phyloP scores from a whole-genome alignment of 2,329 filamentous ascomycete species.

The Rosellinia necatrix region DNA sequence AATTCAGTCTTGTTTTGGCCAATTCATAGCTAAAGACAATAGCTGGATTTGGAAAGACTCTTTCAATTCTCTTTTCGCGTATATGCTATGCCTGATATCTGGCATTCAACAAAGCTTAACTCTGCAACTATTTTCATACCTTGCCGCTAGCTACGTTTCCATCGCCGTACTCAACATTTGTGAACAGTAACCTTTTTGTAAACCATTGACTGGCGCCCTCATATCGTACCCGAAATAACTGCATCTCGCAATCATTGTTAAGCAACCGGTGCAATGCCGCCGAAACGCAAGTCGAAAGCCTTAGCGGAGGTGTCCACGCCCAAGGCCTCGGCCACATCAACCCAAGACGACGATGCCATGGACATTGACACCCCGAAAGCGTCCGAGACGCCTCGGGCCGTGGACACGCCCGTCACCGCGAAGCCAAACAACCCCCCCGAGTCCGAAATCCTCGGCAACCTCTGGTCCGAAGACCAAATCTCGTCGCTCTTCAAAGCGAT shows the following conservation, averaged over 20 bases:
- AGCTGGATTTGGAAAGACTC: too few species aligned
- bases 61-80: background rate
- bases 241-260: background rate
- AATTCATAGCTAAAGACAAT: background rate
- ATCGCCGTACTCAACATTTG: too few species aligned
- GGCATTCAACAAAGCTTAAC: background rate
- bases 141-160: too few species aligned
- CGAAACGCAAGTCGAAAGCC: slow-evolving; percentile 68
- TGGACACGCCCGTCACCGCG: slow-evolving; percentile 42
- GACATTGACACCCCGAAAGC: slow-evolving; percentile 61
- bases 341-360: slow-evolving; percentile 64
- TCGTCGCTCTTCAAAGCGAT: slow-evolving; percentile 91
- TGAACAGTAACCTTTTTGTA: too few species aligned
- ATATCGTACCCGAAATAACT: background rate
- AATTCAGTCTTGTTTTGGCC: background rate
- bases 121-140: background rate
- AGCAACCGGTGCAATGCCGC: slow-evolving; percentile 61
- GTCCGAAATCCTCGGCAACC: slow-evolving; percentile 59
- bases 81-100: too few species aligned
- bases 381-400: slow-evolving; percentile 55
- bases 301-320: slow-evolving; percentile 62
- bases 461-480: slow-evolving; percentile 96
- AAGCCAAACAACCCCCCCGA: slow-evolving; percentile 44
- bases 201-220: background rate
- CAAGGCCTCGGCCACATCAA: slow-evolving; percentile 50